Base-by-base conservation (phyloP, 345 rosid species). In the Eucalyptus microcorys region DNA sequence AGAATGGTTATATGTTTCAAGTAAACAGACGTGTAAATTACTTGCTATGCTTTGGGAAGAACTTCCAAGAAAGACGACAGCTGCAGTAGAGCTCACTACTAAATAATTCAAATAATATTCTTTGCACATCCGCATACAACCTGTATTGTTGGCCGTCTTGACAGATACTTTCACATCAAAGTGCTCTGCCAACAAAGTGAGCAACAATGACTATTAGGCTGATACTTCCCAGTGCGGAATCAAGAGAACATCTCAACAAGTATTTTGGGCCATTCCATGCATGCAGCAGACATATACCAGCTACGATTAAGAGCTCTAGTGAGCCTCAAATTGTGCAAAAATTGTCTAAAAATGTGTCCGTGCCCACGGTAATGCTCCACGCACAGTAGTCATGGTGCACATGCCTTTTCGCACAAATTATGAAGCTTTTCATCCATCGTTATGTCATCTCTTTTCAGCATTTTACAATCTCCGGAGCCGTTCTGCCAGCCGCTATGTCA, bases 401-500 rank as follows among this genome's bases (percentile, higher is more conserved):
- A 42, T 42, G 42, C 49, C 49, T 48, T 10, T 48, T 48, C 49
- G 15, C 16, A 49, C 50, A 14, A 14, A 49, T 14, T 49, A 49
- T 91, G 90, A 52, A 95, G 90, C 92, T 96, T 95, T 6, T 86
- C 89, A 84, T 49, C 93, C 45, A 93, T 88, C 90, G 93, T 91
- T 64, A 94, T 91, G 59, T 88, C 91, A 86, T 94, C 94, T 45
- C 50, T 88, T 88, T 89, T 89, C 45, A 96, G 76, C 90, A 95
- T 94, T 87, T 86, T 57, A 14, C 90, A 92, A 96, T 91, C 47
- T 95, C 93, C 13, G 94, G 96, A 61, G 92, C 93, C 32, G 90
- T 89, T 30, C 91, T 94, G 47, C 45, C 8, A 7, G 8, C 45
- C 8, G 45, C 94, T 48, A 89, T 85, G 86, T 43, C 94, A 32